These are phyloP conservation scores for Macaranga tanarius DNA, from an alignment of 441 rosid species.

Conservation along the genomic window DNA sequence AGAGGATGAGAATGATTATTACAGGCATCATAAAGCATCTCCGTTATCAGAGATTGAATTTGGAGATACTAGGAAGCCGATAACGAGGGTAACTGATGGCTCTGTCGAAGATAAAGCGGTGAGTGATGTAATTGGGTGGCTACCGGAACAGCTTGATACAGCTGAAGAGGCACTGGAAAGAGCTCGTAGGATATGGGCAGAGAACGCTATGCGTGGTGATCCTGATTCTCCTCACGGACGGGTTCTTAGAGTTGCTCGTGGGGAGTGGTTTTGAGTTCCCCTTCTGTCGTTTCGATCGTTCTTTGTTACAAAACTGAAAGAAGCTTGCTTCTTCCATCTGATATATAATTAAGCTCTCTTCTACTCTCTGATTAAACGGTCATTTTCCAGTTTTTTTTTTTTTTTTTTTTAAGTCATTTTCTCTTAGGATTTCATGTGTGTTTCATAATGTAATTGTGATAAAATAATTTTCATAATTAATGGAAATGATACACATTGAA, in stretches of 20 bases:
- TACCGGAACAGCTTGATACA: constrained; percentile 73
- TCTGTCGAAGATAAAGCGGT: constrained; percentile 26
- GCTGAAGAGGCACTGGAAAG: constrained; percentile 70
- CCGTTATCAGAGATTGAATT: constrained; percentile 61
- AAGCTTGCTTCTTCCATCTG: neutral
- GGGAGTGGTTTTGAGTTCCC: constrained; percentile 54
- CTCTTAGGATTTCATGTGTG: too few relatives aligned
- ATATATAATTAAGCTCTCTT: neutral
- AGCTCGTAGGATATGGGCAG: constrained; percentile 55
- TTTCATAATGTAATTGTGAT: too few relatives aligned
- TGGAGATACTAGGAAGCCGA: constrained; percentile 74
- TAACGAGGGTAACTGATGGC: constrained; percentile 65
- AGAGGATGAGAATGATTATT: constrained; percentile 44
- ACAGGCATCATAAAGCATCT: constrained; percentile 58
- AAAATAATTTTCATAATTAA: too few relatives aligned
- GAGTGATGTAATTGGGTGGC: constrained; percentile 49
- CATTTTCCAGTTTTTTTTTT: too few relatives aligned
- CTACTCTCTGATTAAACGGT: too few relatives aligned
- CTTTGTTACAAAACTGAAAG: neutral
- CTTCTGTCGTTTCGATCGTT: neutral
- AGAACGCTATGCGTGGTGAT: constrained; percentile 70
- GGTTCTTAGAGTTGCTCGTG: constrained; percentile 65
- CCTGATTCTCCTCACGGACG: constrained; percentile 70
- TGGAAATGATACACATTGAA: too few relatives aligned
- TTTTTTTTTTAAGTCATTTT: too few relatives aligned